Evolutionary conservation across 805 yeast genomes (phyloP).

Genomic region (Naumovozyma castellii): DNA sequence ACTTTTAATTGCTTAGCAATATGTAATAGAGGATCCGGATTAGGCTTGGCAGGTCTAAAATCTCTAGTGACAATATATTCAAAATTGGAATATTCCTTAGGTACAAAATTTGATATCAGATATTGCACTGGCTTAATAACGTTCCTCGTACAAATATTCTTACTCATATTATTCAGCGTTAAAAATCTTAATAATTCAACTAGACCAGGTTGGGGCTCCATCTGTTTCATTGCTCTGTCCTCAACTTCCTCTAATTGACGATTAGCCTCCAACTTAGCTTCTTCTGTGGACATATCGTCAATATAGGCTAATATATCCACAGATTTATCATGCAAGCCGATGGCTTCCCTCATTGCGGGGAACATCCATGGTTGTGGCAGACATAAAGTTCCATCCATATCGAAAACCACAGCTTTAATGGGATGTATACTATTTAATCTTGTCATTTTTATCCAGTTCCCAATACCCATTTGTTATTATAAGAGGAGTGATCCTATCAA

Average conservation of each 20-base stretch:
- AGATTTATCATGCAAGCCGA: slow-evolving; percentile 37
- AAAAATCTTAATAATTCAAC: slow-evolving; percentile 31
- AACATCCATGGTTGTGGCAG: slow-evolving; percentile 55
- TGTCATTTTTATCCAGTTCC: slow-evolving; percentile 11
- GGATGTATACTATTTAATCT: slow-evolving; percentile 11
- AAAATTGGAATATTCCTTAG: slow-evolving; percentile 30
- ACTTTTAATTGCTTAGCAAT: slow-evolving; percentile 44
- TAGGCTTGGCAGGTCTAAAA: slow-evolving; percentile 60
- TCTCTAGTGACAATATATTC: slow-evolving; percentile 53
- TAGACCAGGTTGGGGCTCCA: slow-evolving; percentile 45
- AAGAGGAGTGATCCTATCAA: neutral
- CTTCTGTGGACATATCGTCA: slow-evolving; percentile 32
- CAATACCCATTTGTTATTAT: neutral
- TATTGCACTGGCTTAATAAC: slow-evolving; percentile 43
- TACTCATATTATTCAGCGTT: slow-evolving; percentile 30
- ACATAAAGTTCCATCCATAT: slow-evolving; percentile 74
- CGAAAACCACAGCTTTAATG: slow-evolving; percentile 53
- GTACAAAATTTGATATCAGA: slow-evolving; percentile 37
- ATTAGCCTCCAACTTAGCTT: slow-evolving; percentile 36
- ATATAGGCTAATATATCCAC: slow-evolving; percentile 48
- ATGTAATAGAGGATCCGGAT: slow-evolving; percentile 51
- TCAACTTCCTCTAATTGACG: slow-evolving; percentile 44
- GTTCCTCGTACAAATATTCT: slow-evolving; percentile 59
- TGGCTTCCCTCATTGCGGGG: slow-evolving; percentile 49
- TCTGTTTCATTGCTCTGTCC: slow-evolving; percentile 49